phyloP scores from a whole-genome alignment of 179 eudicot species.

The Patellifolia procumbens region DNA sequence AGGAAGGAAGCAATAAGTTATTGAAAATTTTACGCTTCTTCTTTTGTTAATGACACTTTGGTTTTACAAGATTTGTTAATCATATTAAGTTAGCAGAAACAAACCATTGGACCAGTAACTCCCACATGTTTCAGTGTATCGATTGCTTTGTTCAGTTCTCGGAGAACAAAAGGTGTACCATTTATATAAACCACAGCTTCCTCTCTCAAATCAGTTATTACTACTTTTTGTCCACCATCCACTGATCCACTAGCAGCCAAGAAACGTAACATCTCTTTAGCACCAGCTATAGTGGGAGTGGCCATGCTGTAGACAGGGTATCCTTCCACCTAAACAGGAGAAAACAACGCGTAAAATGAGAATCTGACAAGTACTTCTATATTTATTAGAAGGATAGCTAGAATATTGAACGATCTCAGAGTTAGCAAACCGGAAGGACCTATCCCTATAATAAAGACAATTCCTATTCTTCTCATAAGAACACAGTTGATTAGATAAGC shows the following conservation, averaged over 20 bases:
- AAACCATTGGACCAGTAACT: slow-evolving; percentile 86
- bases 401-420: background rate
- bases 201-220: slow-evolving; percentile 86
- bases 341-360: slow-evolving; percentile 10
- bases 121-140: slow-evolving; percentile 93
- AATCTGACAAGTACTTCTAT: background rate
- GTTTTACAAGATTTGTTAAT: no score
- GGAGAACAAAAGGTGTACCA: slow-evolving; percentile 86
- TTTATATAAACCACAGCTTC: slow-evolving; percentile 93
- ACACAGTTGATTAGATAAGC: background rate
- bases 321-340: slow-evolving; percentile 69
- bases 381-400: background rate
- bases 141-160: slow-evolving; percentile 86
- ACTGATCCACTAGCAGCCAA: slow-evolving; percentile 55
- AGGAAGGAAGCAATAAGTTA: slow-evolving; percentile 13
- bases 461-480: background rate
- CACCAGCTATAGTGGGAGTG: slow-evolving; percentile 83
- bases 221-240: slow-evolving; percentile 49
- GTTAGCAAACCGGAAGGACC: background rate
- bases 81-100: slow-evolving; percentile 29
- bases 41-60: slow-evolving; percentile 7
- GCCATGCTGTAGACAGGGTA: slow-evolving; percentile 97
- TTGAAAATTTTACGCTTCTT: background rate
- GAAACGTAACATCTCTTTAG: slow-evolving; percentile 80
- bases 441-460: background rate